Evolutionary conservation across 2,329 filamentous ascomycete genomes (phyloP), one percentile per base, ranked within the genome.

Genomic region (Talaromyces sp.): DNA sequence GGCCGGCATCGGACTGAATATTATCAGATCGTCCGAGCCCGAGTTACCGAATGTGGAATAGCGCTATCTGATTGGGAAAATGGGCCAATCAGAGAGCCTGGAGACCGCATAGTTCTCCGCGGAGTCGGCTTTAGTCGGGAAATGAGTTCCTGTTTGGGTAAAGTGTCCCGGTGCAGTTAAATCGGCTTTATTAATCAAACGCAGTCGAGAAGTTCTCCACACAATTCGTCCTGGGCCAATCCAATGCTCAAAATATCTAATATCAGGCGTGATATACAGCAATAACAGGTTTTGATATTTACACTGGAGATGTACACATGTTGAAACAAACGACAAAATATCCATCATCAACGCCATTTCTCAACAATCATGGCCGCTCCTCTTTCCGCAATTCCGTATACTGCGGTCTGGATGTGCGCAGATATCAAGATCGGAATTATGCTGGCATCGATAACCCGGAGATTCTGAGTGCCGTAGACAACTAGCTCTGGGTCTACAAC

Each of bases 311-410:
- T 17, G 11, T 36, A 36, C 33, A 13, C 44, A 51, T 51, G 25
- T 25, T n/a, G 19, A 11, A 11, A 22, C n/a, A 51, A 17, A n/a
- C 13, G 11, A 13, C n/a, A 9, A 47, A 25, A 22, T 47, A 53
- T 15, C 11, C 36, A 27, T 25, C 33, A 63, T 67, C 64, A 62
- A 66, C 13, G 60, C 64, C 54, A 53, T 30, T 30, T 53, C 25
- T 53, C 49, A 13, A 30, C 17, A 13, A 53, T 19, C 11, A 30
- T 17, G 19, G 15, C 28, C 11, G 49, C 49, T 30, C 17, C 49
- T 17, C 4, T 53, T 11, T 53, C 28, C 15, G 49, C 49, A 53
- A 53, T 53, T 30, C 28, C 49, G 49, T 53, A 53, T 30, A 53
- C 49, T 53, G 49, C 49, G 8, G 49, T 53, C 49, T 53, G 49